These are phyloP conservation scores for Podospora pseudopauciseta DNA, from an alignment of 495 filamentous ascomycete genomes.

Conservation along the genomic window DNA sequence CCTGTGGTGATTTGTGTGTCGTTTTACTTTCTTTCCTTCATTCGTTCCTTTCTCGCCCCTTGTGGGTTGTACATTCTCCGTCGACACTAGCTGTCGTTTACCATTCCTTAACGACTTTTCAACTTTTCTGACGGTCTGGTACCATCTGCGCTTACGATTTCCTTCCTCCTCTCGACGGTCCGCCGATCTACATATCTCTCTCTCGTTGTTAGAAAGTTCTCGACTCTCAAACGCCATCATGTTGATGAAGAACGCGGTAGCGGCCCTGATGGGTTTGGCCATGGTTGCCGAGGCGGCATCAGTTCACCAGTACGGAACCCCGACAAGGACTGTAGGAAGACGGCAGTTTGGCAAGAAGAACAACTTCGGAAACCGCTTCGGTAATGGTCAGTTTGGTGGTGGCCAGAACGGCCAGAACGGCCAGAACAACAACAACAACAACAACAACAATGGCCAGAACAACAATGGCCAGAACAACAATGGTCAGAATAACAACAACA, in stretches of 20 bases:
- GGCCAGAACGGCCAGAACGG: not conserved
- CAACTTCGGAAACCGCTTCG: conserved; percentile 19
- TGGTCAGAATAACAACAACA: conserved; percentile 13
- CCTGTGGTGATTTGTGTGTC: conserved; percentile 46
- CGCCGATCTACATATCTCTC: not conserved
- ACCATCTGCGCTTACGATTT: conserved; percentile 36
- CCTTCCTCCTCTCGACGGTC: conserved; percentile 16
- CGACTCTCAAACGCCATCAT: conserved; percentile 34
- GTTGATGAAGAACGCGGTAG: conserved; percentile 45
- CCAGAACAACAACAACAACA: conserved; percentile 18
- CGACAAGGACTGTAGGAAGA: conserved; percentile 15
- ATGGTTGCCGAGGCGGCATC: conserved; percentile 40
- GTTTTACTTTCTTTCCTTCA: conserved; percentile 35
- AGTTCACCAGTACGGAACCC: conserved; percentile 32
- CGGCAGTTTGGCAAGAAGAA: conserved; percentile 18
- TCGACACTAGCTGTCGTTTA: conserved; percentile 41
- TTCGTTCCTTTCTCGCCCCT: conserved; percentile 47
- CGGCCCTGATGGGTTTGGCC: conserved; percentile 42
- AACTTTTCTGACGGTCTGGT: conserved; percentile 43
- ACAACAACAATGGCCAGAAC: conserved; percentile 13
- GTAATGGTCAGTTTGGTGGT: conserved; percentile 6
- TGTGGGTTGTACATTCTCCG: conserved; percentile 36
- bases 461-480: conserved; percentile 19
- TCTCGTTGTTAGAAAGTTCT: conserved; percentile 4
- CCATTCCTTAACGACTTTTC: conserved; percentile 34